Evolutionary conservation across 1,284 basidiomycete species (phyloP).

Genomic region (Rhodotorula sp.): DNA sequence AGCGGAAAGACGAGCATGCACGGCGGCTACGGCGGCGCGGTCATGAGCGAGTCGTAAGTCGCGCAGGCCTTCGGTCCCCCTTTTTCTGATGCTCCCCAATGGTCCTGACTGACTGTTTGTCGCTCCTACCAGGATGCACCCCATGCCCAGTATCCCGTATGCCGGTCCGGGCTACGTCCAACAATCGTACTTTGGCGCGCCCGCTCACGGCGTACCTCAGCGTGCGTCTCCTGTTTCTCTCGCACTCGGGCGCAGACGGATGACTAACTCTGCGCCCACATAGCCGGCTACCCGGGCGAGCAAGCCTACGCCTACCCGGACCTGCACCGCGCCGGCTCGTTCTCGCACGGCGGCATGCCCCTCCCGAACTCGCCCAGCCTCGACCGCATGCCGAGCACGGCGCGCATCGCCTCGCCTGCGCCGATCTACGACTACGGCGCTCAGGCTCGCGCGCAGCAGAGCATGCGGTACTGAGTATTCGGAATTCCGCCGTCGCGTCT

Average conservation of each 20-base stretch:
- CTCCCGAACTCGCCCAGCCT: conserved; percentile 10
- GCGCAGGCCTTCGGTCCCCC: neutral
- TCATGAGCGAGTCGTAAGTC: conserved; percentile 32
- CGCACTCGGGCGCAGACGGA: neutral
- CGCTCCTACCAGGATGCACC: neutral
- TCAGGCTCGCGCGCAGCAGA: conserved; percentile 15
- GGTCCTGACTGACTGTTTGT: neutral
- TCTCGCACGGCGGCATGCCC: neutral
- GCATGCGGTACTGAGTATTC: conserved; percentile 1
- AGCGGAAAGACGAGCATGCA: conserved; percentile 16
- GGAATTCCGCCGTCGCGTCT: neutral
- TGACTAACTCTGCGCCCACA: neutral
- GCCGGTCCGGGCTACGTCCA: conserved; percentile 16
- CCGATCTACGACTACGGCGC: conserved; percentile 25
- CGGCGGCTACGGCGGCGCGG: conserved; percentile 10
- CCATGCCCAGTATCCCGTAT: conserved; percentile 26
- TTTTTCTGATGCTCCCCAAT: neutral
- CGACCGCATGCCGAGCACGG: conserved; percentile 1
- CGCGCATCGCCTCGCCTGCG: neutral
- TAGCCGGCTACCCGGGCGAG: conserved; percentile 39
- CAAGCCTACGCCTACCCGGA: conserved; percentile 31
- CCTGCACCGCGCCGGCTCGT: conserved; percentile 34
- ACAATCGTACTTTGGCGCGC: conserved; percentile 19
- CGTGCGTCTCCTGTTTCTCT: conserved; percentile 3
- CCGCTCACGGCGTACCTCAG: conserved; percentile 7